Percentiles rank a stretch among this genome's conserved stretches.
Evolutionary conservation across 257 asterid species (phyloP).

Genomic region (Solanum piurae): DNA sequence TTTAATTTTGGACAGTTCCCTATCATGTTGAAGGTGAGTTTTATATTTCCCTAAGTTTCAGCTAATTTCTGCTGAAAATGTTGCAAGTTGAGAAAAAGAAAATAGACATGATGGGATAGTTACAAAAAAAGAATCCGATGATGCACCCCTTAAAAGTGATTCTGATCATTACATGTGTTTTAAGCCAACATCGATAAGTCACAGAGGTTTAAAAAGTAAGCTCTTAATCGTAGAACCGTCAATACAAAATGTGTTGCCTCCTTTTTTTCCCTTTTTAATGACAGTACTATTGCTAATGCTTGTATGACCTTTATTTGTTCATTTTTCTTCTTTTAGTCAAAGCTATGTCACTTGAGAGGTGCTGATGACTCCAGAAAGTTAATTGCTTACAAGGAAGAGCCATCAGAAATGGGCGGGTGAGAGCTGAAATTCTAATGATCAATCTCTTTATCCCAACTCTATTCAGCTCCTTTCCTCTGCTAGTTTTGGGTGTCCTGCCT

Average conservation of each 20-base stretch:
- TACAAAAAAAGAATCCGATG: not conserved
- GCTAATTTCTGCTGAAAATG: not conserved
- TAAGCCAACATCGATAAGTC: not conserved
- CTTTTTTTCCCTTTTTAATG: not conserved
- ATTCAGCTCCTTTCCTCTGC: not conserved
- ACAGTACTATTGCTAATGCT: not conserved
- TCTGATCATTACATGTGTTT: not conserved
- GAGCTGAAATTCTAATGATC: slow-evolving; percentile 10
- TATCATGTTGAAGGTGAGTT: slow-evolving; percentile 75
- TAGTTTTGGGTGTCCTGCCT: not conserved
- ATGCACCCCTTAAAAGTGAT: not conserved
- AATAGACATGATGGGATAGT: not conserved
- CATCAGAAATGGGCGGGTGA: slow-evolving; percentile 99
- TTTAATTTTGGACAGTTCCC: slow-evolving; percentile 68
- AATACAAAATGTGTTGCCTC: not conserved
- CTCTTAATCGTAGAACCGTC: not conserved
- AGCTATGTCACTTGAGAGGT: slow-evolving; percentile 55
- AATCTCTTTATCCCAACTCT: not conserved
- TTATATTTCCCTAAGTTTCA: not conserved
- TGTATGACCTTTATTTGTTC: not conserved
- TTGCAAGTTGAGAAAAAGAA: not conserved
- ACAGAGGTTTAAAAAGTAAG: not conserved
- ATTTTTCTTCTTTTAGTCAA: slow-evolving; percentile 49
- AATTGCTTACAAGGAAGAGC: slow-evolving; percentile 61
- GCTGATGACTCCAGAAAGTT: slow-evolving; percentile 44